Conservation (phyloP, 208 protist species). For the Novymonas esmeraldas region DNA sequence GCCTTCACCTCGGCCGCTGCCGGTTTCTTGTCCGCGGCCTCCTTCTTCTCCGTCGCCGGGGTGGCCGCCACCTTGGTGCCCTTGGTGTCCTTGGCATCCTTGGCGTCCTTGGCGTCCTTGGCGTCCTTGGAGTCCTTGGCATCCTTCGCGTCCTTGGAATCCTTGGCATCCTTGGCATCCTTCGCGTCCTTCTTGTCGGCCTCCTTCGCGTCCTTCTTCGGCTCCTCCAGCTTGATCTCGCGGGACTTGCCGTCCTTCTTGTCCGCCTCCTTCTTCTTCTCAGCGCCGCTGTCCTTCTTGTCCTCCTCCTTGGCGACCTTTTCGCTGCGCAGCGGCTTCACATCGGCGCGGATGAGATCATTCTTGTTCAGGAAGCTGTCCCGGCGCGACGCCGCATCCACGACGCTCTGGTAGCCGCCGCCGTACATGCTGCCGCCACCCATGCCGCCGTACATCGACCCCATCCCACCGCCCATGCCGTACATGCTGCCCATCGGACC, state of each 20-base stretch:
- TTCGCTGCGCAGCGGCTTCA: slow-evolving; percentile 44
- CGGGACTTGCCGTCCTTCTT: neutral
- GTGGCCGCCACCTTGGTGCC: slow-evolving; percentile 17
- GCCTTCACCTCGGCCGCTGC: slow-evolving; percentile 18
- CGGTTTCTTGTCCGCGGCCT: slow-evolving; percentile 7
- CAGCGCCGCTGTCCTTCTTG: slow-evolving; percentile 1
- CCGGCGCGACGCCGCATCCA: slow-evolving; percentile 60
- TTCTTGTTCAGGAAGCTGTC: slow-evolving; percentile 70
- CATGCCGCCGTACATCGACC: slow-evolving; percentile 42
- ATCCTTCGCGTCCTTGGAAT: slow-evolving; percentile 27
- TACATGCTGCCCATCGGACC: slow-evolving; percentile 31
- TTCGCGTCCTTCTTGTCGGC: slow-evolving; percentile 18
- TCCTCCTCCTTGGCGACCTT: slow-evolving; percentile 11
- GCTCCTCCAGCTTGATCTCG: neutral
- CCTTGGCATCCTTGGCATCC: neutral
- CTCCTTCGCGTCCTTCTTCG: slow-evolving; percentile 15
- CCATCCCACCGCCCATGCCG: slow-evolving; percentile 32
- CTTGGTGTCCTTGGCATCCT: slow-evolving; percentile 22
- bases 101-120: slow-evolving; percentile 18
- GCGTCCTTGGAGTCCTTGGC: slow-evolving; percentile 16
- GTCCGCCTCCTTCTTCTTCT: slow-evolving; percentile 11
- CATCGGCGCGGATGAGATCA: slow-evolving; percentile 60
- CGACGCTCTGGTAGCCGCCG: slow-evolving; percentile 54
- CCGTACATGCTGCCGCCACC: slow-evolving; percentile 34
- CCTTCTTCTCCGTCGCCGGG: slow-evolving; percentile 11